Percentiles rank a stretch among this genome's conserved stretches.
phyloP scores from a whole-genome alignment of 176 grass and related monocot genomes.

The Rhipidocladum racemiflorum region DNA sequence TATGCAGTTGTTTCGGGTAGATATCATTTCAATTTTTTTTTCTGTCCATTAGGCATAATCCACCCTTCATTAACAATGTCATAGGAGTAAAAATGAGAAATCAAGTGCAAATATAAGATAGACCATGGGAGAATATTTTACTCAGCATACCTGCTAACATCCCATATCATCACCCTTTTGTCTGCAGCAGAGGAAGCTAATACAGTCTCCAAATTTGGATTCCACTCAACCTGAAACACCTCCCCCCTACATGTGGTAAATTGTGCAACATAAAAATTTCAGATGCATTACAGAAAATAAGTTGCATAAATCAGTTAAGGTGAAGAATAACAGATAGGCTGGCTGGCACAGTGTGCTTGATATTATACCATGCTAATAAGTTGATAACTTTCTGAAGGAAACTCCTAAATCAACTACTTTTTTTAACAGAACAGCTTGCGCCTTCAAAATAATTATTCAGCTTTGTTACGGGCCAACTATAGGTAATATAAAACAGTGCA shows the following conservation, averaged over 20 bases:
- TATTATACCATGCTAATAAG: neutral
- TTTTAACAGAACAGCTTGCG: neutral
- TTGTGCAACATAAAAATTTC: conserved; percentile 23
- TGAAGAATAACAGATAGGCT: neutral
- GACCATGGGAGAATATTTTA: neutral
- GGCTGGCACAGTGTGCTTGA: neutral
- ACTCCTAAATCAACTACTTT: neutral
- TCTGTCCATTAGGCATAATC: neutral
- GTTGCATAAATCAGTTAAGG: neutral
- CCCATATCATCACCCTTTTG: conserved; percentile 85
- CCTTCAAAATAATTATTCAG: neutral
- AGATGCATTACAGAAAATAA: neutral
- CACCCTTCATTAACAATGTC: neutral
- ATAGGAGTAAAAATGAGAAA: neutral
- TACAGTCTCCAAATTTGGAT: conserved; percentile 81
- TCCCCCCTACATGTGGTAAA: conserved; percentile 51
- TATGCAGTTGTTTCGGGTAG: neutral
- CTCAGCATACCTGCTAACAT: conserved; percentile 58
- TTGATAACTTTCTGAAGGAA: neutral
- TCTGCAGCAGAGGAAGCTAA: conserved; percentile 80
- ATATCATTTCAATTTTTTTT: neutral
- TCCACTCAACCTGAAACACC: conserved; percentile 97
- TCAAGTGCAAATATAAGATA: neutral
- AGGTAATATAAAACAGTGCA: neutral
- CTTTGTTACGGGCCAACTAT: neutral